A percentile compares a stretch with the other conserved stretches of the same genome.
These are phyloP conservation scores for Fusarium agapanthi DNA, from an alignment of 2,329 filamentous ascomycete genomes.

Conservation along the genomic window DNA sequence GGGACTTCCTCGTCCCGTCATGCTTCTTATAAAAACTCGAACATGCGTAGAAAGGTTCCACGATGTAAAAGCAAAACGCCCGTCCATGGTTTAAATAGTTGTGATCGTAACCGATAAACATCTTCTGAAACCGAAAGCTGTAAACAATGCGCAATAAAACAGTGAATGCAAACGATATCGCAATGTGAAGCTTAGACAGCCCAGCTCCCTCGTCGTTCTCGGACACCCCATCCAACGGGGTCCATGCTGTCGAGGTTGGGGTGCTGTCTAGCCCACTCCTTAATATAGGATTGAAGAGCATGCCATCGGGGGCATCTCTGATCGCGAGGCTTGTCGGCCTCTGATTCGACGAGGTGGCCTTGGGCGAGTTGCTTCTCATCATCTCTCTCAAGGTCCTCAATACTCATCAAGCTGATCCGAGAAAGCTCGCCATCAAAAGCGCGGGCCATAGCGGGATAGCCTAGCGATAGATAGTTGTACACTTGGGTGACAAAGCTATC, in stretches of 20 bases:
- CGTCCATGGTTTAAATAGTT: slow-evolving; percentile 20
- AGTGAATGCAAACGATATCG: background rate
- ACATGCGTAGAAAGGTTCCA: slow-evolving; percentile 1
- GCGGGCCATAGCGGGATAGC: slow-evolving; percentile 86
- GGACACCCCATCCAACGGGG: slow-evolving; percentile 72
- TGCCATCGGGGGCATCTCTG: slow-evolving; percentile 78
- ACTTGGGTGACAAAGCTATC: slow-evolving; percentile 93
- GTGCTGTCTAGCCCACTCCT: slow-evolving; percentile 90
- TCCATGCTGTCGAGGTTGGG: slow-evolving; percentile 72
- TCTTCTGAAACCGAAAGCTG: background rate
- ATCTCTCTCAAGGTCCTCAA: slow-evolving; percentile 75
- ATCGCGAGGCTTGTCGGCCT: slow-evolving; percentile 54
- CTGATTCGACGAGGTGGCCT: slow-evolving; percentile 76
- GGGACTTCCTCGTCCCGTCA: slow-evolving; percentile 21
- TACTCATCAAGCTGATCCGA: slow-evolving; percentile 76
- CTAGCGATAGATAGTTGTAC: slow-evolving; percentile 94
- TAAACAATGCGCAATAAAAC: background rate
- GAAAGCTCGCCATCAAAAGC: slow-evolving; percentile 86
- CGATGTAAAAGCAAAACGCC: slow-evolving; percentile 28
- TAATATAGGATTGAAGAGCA: slow-evolving; percentile 83
- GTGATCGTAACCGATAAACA: background rate
- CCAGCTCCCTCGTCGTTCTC: slow-evolving; percentile 75
- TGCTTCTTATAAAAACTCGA: slow-evolving; percentile 20
- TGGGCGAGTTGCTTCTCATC: slow-evolving; percentile 70
- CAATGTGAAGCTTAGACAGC: slow-evolving; percentile 59